Conservation (phyloP, 306 rosid species). For the Prunus persica region Prunus_persica_NCBIv2 NC_034011.1:1763001-1763500, state of each 20-base stretch:
- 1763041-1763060: not conserved
- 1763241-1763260: slow-evolving; percentile 1
- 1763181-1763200: not conserved
- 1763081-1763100: not conserved
- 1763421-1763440: slow-evolving; percentile 80
- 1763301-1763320: slow-evolving; percentile 98
- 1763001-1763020: too few species aligned
- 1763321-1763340: slow-evolving; percentile 88
- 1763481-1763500: slow-evolving; percentile 82
- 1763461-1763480: slow-evolving; percentile 67
- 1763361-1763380: slow-evolving; percentile 71
- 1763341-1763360: slow-evolving; percentile 80
- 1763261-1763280: slow-evolving; percentile 25
- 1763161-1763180: not conserved
- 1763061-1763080: not conserved
- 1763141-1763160: not conserved
- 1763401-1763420: slow-evolving; percentile 70
- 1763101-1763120: not conserved
- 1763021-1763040: not conserved
- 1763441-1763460: slow-evolving; percentile 72
- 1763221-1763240: slow-evolving; percentile 11
- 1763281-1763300: slow-evolving; percentile 52
- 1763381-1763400: slow-evolving; percentile 78
- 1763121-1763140: not conserved
- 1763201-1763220: not conserved